Conservation (phyloP, 2,329 filamentous ascomycete species). For the Microdochium paspali region DNA sequence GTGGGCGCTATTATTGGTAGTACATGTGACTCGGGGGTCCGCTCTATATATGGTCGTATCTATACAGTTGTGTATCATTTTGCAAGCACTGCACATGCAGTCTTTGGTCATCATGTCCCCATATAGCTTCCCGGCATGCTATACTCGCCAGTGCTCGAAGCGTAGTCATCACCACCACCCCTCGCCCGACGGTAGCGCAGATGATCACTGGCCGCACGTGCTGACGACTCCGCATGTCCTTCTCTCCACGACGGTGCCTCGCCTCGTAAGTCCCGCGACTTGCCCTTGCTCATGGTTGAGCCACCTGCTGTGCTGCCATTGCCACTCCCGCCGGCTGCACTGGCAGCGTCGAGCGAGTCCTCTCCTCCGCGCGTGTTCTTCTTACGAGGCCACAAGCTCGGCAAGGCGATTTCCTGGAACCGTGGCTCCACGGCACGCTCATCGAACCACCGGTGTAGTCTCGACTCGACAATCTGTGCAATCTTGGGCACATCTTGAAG, state of each 20-base stretch:
- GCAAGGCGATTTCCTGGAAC: slow-evolving; percentile 79
- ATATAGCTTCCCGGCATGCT: slow-evolving; percentile 30
- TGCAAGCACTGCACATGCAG: too few relatives aligned
- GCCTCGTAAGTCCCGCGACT: slow-evolving; percentile 39
- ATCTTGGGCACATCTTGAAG: slow-evolving; percentile 85
- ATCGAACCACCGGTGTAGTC: slow-evolving; percentile 80
- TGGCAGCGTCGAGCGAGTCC: slow-evolving; percentile 36
- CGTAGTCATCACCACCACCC: slow-evolving; percentile 21
- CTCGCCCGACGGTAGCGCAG: slow-evolving; percentile 26
- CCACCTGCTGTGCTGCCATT: background rate
- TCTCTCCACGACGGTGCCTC: slow-evolving; percentile 35
- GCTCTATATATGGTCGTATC: too few relatives aligned
- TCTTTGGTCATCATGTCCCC: background rate
- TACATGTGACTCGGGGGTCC: too few relatives aligned
- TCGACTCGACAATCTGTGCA: slow-evolving; percentile 70
- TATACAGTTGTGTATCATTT: too few relatives aligned
- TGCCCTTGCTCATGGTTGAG: slow-evolving; percentile 32
- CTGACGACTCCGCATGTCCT: slow-evolving; percentile 15
- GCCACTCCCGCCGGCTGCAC: slow-evolving; percentile 24
- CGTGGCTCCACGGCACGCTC: slow-evolving; percentile 77
- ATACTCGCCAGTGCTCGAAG: slow-evolving; percentile 20
- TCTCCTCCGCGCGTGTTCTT: slow-evolving; percentile 71
- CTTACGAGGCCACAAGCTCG: slow-evolving; percentile 75
- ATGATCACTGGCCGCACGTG: slow-evolving; percentile 16
- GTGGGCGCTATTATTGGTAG: too few relatives aligned